phyloP scores from a whole-genome alignment of 2,329 filamentous ascomycete species.

The Biscogniauxia marginata region DNA sequence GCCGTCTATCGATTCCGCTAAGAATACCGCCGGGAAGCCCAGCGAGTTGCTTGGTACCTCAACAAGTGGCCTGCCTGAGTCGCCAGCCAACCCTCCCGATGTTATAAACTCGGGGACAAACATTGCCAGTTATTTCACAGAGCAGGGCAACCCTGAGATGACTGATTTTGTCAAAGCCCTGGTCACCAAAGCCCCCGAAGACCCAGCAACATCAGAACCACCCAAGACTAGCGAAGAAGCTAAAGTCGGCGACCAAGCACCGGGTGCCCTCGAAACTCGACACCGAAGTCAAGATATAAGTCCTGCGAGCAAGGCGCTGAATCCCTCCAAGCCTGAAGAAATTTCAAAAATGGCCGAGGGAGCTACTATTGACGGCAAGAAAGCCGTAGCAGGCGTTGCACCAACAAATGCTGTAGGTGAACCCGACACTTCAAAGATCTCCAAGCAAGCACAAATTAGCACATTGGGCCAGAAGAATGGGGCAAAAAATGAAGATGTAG shows the following conservation, averaged over 20 bases:
- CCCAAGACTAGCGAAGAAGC: neutral
- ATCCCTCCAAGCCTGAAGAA: conserved; percentile 10
- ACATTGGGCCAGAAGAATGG: conserved; percentile 4
- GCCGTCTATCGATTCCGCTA: neutral
- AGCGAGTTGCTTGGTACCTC: conserved; percentile 5
- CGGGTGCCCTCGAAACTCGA: neutral
- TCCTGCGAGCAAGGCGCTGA: neutral
- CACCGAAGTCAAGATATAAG: neutral
- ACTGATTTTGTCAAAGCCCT: conserved; percentile 28
- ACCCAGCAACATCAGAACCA: neutral
- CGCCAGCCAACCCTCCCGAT: conserved; percentile 12
- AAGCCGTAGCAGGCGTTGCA: neutral
- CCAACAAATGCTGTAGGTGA: conserved; percentile 18
- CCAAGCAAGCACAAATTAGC: conserved; percentile 16
- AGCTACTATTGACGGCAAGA: conserved; percentile 4
- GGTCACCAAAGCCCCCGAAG: conserved; percentile 9
- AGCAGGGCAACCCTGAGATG: conserved; percentile 31
- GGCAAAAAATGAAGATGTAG: neutral
- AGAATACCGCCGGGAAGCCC: conserved; percentile 11
- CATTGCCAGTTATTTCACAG: conserved; percentile 28
- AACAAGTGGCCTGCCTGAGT: conserved; percentile 3
- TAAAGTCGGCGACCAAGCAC: neutral
- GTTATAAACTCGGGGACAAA: conserved; percentile 21
- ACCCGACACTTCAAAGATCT: conserved; percentile 20
- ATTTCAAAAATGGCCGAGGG: conserved; percentile 24